These are phyloP conservation scores for Leccinum variicolor DNA, from an alignment of 768 basidiomycete genomes.

Conservation along the genomic window DNA sequence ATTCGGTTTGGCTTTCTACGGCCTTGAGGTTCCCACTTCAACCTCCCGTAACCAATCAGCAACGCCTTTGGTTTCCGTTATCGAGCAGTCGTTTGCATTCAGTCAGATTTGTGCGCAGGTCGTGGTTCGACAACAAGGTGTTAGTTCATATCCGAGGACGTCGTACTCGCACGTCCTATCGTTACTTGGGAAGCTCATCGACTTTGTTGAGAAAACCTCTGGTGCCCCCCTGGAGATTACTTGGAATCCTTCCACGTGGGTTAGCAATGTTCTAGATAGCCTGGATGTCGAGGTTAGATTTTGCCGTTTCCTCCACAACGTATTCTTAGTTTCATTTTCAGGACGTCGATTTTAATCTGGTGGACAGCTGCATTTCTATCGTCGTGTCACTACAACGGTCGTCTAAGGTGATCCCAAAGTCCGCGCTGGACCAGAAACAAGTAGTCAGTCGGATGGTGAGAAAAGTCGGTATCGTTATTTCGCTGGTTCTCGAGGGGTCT, in stretches of 20 bases:
- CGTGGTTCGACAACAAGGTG: conserved; percentile 31
- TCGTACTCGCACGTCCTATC: conserved; percentile 50
- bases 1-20: conserved; percentile 65
- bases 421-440: conserved; percentile 52
- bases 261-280: conserved; percentile 47
- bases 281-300: conserved; percentile 54
- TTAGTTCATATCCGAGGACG: conserved; percentile 40
- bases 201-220: conserved; percentile 34
- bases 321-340: conserved; percentile 8
- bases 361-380: conserved; percentile 61
- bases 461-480: conserved; percentile 32
- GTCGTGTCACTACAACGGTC: conserved; percentile 54
- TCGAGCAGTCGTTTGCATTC: conserved; percentile 52
- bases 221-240: conserved; percentile 34
- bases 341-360: conserved; percentile 55
- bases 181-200: conserved; percentile 49
- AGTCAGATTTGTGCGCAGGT: conserved; percentile 42
- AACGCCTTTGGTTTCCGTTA: conserved; percentile 53
- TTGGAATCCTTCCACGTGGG: conserved; percentile 70
- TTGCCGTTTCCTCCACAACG: neutral
- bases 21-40: conserved; percentile 33
- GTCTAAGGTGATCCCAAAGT: conserved; percentile 46
- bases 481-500: neutral
- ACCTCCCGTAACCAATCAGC: conserved; percentile 24
- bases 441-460: conserved; percentile 60